Base-by-base conservation (phyloP, 2,329 filamentous ascomycete genomes). In the Trichothecium sympodiale region DNA sequence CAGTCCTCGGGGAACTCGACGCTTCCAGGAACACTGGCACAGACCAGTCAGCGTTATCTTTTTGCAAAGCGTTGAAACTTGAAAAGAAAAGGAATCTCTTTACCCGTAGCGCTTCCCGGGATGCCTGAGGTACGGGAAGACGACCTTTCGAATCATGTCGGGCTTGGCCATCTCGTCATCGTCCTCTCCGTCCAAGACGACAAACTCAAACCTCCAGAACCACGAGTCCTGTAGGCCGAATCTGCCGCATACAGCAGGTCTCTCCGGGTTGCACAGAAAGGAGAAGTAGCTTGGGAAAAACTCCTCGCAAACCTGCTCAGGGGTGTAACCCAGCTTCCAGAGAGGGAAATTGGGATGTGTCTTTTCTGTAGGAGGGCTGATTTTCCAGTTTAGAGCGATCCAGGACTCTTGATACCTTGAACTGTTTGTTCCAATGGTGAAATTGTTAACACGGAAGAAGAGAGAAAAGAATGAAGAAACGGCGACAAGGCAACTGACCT, bases 331-430 rank as follows among this genome's bases (percentile, higher is more conserved):
- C 0, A 62, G 44, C 4, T 56, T 39, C 67, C 66, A 71, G 3
- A 69, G 48, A 0, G 65, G 62, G 34, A 70, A 68, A 1, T 56
- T 43, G 1, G 67, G 67, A 43, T 71, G 67, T 0, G 61, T 59
- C 18, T 64, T 42, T 5, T 52, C 56, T 1, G 61, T 69, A 0
- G 66, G 67, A 1, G 60, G 41, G 1, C 48, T 48, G 17, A 71
- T 52, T 17, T 61, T 47, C 41, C 61, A 55, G 38, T 71, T 71
- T 4, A 61, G 45, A 2, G 67, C 67, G 4, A 71, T 57, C 66
- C 67, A 71, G 0, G 55, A 60, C 12, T 51, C 60, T 9, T 56
- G 49, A 39, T 64, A 64, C 27, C 10, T 6, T 25, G 20, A 25
- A 25, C 20, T 25, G 6, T 25, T 25, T 25, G 25, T 14, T 29